These are phyloP conservation scores for Ophiocordyceps australis DNA, from an alignment of 2,329 filamentous ascomycete species.

Conservation along the genomic window DNA sequence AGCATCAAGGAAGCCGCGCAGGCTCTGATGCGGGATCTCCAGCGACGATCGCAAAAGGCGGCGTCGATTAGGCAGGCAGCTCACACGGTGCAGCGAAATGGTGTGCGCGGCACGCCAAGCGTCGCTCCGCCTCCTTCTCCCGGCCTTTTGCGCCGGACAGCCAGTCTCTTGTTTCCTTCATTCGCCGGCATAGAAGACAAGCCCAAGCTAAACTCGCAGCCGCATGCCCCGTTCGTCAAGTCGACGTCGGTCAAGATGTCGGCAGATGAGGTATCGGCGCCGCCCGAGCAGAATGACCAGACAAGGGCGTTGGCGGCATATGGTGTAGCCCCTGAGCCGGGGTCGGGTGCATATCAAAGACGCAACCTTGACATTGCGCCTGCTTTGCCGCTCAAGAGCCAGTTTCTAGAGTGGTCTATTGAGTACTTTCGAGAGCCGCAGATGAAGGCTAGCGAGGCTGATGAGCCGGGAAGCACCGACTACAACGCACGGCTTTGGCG, in stretches of 20 bases:
- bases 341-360: constrained; percentile 56
- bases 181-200: constrained; percentile 32
- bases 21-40: constrained; percentile 55
- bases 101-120: constrained; percentile 16
- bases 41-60: constrained; percentile 28
- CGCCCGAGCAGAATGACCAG: constrained; percentile 60
- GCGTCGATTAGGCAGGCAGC: constrained; percentile 23
- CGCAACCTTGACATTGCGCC: constrained; percentile 41
- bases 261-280: constrained; percentile 24
- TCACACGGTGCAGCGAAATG: constrained; percentile 23
- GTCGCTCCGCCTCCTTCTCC: constrained; percentile 31
- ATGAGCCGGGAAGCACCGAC: constrained; percentile 88
- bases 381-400: constrained; percentile 58
- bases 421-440: constrained; percentile 97
- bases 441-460: constrained; percentile 90
- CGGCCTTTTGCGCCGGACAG: constrained; percentile 42
- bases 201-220: constrained; percentile 13
- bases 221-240: constrained; percentile 9
- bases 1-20: constrained; percentile 55
- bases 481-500: constrained; percentile 94
- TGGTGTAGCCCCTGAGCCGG: constrained; percentile 56
- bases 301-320: constrained; percentile 51
- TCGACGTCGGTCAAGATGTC: constrained; percentile 18
- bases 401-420: constrained; percentile 87
- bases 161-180: constrained; percentile 43